A percentile compares a stretch with the other conserved stretches of the same genome.
phyloP scores from a whole-genome alignment of 2,329 filamentous ascomycete genomes.

The Alternaria sp. region DNA sequence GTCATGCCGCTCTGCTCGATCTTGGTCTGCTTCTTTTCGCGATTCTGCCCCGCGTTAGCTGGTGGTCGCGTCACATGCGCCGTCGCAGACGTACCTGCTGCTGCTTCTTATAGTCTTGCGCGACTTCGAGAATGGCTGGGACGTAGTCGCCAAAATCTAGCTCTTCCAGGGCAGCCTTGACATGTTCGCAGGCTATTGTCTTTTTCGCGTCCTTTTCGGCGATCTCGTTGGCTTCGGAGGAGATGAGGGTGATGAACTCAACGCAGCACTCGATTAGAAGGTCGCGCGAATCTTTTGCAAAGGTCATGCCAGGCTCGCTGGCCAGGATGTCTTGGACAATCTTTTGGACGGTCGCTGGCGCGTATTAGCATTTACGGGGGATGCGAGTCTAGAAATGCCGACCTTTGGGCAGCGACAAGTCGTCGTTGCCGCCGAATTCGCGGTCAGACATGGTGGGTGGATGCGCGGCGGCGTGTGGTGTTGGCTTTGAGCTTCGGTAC shows the following conservation, averaged over 20 bases:
- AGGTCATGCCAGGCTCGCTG: conserved; percentile 76
- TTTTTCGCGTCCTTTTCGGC: conserved; percentile 99
- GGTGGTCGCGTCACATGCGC: not conserved
- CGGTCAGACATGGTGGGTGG: conserved; percentile 49
- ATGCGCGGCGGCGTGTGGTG: conserved; percentile 15
- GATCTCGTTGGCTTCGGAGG: conserved; percentile 98
- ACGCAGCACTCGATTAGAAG: conserved; percentile 98
- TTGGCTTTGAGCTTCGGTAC: conserved; percentile 11
- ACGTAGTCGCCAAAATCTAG: conserved; percentile 94
- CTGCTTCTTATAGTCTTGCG: conserved; percentile 88
- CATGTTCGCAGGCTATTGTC: conserved; percentile 97
- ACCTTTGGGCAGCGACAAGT: conserved; percentile 52
- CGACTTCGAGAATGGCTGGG: conserved; percentile 82
- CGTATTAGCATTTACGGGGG: conserved; percentile 17
- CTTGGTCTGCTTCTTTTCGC: conserved; percentile 97
- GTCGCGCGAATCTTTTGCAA: conserved; percentile 94
- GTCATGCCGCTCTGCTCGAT: conserved; percentile 93
- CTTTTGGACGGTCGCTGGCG: conserved; percentile 71
- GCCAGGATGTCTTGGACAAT: conserved; percentile 95
- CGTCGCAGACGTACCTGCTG: conserved; percentile 72
- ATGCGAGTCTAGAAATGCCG: conserved; percentile 7
- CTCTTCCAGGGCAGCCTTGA: conserved; percentile 90
- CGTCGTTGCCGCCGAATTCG: conserved; percentile 53
- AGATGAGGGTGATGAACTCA: conserved; percentile 97
- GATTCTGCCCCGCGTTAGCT: conserved; percentile 64